A percentile compares a stretch with the other conserved stretches of the same genome.
phyloP scores from a whole-genome alignment of 345 rosid species.

The Eucalyptus cloeziana region DNA sequence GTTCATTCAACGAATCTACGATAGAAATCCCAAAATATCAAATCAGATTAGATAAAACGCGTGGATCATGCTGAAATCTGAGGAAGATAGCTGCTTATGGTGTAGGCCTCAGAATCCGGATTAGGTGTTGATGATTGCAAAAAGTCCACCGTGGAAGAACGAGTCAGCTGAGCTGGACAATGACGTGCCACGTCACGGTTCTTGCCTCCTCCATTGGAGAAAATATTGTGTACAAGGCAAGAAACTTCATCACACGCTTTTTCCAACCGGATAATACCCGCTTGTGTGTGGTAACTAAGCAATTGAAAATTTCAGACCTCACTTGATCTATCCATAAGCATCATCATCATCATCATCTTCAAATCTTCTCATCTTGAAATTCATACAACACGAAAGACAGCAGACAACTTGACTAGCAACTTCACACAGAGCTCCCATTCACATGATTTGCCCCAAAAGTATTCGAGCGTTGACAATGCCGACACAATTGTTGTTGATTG shows the following conservation, averaged over 20 bases:
- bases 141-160: background rate
- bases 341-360: background rate
- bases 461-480: fast-evolving
- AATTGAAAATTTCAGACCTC: background rate
- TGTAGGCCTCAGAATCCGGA: background rate
- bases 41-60: background rate
- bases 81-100: background rate
- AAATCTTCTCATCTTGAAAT: background rate
- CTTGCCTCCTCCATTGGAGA: background rate
- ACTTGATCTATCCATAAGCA: background rate
- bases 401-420: background rate
- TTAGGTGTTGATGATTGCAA: background rate
- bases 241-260: background rate
- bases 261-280: background rate
- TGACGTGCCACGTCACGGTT: background rate
- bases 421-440: background rate
- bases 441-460: background rate
- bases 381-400: background rate
- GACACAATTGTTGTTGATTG: background rate
- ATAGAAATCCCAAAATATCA: background rate
- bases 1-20: background rate
- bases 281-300: background rate
- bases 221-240: background rate
- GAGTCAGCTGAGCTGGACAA: background rate
- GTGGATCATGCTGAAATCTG: background rate